These are phyloP conservation scores for Oemleria cerasiformis DNA, from an alignment of 306 rosid genomes.

Conservation along the genomic window DNA sequence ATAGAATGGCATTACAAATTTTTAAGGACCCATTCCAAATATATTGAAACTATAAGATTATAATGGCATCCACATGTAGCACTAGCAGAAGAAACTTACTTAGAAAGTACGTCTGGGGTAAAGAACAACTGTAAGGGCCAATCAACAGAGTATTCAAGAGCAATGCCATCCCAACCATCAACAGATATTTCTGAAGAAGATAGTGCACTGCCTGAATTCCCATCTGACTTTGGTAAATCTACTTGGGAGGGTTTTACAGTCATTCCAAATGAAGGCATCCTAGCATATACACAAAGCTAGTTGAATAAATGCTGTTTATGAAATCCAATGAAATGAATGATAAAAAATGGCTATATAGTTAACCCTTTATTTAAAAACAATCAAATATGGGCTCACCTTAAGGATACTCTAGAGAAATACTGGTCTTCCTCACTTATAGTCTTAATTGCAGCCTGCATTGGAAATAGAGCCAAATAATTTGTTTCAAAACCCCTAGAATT, in stretches of 20 bases:
- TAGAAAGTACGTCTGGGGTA: conserved; percentile 89
- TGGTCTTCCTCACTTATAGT: conserved; percentile 89
- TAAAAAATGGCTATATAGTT: not conserved
- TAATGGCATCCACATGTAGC: conserved; percentile 22
- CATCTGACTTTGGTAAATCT: conserved; percentile 61
- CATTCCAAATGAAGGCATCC: conserved; percentile 94
- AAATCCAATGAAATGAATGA: conserved; percentile 24
- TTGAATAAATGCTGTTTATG: conserved; percentile 18
- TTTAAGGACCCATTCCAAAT: not conserved
- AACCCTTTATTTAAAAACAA: conserved; percentile 7
- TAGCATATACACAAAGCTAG: conserved; percentile 31
- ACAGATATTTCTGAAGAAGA: conserved; percentile 64
- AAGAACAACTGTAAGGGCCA: conserved; percentile 98
- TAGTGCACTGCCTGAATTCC: conserved; percentile 43
- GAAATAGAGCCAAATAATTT: conserved; percentile 25
- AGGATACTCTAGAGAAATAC: conserved; percentile 79
- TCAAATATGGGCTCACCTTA: conserved; percentile 47
- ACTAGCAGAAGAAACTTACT: conserved; percentile 52
- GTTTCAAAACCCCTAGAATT: conserved; percentile 15
- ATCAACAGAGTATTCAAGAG: conserved; percentile 90
- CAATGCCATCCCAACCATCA: conserved; percentile 96
- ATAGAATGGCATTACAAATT: not conserved
- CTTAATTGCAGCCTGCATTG: conserved; percentile 85
- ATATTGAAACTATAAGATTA: conserved; percentile 14
- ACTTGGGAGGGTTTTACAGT: conserved; percentile 64